phyloP scores from a whole-genome alignment of 768 basidiomycete genomes.

The Naganishia vishniacii region DNA sequence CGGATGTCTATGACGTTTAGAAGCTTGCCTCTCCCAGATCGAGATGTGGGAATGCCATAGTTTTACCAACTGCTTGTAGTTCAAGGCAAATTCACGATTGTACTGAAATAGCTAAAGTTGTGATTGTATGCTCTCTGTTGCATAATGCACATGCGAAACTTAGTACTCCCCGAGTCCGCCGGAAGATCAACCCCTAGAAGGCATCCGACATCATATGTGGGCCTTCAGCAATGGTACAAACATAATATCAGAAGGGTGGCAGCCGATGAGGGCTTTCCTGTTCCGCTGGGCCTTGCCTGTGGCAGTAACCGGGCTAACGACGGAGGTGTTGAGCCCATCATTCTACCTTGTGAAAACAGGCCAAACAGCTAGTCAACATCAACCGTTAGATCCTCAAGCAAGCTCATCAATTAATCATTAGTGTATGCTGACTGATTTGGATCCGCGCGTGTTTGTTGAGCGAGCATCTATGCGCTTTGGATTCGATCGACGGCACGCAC shows the following conservation, averaged over 20 bases:
- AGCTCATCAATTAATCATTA: too few species aligned
- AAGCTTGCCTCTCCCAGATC: not conserved
- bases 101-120: not conserved
- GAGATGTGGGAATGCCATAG: not conserved
- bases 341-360: too few species aligned
- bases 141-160: too few species aligned
- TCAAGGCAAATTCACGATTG: not conserved
- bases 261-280: too few species aligned
- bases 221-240: too few species aligned
- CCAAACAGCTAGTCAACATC: too few species aligned
- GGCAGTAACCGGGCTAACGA: too few species aligned
- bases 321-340: too few species aligned
- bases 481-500: slow-evolving; percentile 19
- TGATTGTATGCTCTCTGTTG: not conserved
- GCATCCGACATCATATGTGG: not conserved
- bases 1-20: slow-evolving; percentile 44
- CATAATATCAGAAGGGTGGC: too few species aligned
- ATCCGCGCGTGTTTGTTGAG: slow-evolving; percentile 21
- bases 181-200: not conserved
- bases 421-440: too few species aligned
- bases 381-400: too few species aligned
- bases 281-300: too few species aligned
- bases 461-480: slow-evolving; percentile 6
- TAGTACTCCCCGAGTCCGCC: not conserved
- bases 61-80: not conserved